phyloP scores from a whole-genome alignment of 2,329 filamentous ascomycete genomes.

The Fusarium burgessii region DNA sequence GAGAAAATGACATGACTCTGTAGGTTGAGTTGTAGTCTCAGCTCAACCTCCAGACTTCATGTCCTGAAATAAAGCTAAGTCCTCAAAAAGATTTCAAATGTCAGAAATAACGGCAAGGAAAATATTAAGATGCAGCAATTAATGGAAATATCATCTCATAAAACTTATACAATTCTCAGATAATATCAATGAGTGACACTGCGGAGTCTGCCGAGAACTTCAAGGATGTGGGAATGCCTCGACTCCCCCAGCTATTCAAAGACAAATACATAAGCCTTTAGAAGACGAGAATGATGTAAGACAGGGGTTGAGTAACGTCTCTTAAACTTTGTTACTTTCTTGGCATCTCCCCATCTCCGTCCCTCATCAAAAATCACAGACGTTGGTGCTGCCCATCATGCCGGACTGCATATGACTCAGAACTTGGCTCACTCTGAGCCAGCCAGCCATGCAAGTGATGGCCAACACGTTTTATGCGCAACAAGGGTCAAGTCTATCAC shows the following conservation, averaged over 20 bases:
- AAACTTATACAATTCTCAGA: not conserved
- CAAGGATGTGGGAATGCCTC: not conserved
- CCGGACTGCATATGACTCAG: not conserved
- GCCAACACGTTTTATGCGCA: not conserved
- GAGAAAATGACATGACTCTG: not conserved
- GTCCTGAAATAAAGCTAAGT: not conserved
- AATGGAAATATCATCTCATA: too few relatives aligned
- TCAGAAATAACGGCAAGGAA: not conserved
- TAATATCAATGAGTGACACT: constrained; percentile 4
- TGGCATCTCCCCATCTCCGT: not conserved
- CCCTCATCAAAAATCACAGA: not conserved
- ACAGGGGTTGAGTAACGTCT: not conserved
- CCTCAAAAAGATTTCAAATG: too few relatives aligned
- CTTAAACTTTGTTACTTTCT: not conserved
- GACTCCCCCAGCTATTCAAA: not conserved
- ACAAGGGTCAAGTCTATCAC: not conserved
- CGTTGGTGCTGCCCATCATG: not conserved
- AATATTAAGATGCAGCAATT: not conserved
- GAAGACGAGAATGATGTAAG: not conserved
- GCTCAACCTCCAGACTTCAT: not conserved
- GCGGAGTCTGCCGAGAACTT: not conserved
- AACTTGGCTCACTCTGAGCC: not conserved
- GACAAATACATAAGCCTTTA: not conserved
- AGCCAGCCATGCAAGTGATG: not conserved
- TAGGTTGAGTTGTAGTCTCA: not conserved